Evolutionary conservation across 2,329 filamentous ascomycete species (phyloP).

Genomic region (Beauveria scarabaeidicola): DNA sequence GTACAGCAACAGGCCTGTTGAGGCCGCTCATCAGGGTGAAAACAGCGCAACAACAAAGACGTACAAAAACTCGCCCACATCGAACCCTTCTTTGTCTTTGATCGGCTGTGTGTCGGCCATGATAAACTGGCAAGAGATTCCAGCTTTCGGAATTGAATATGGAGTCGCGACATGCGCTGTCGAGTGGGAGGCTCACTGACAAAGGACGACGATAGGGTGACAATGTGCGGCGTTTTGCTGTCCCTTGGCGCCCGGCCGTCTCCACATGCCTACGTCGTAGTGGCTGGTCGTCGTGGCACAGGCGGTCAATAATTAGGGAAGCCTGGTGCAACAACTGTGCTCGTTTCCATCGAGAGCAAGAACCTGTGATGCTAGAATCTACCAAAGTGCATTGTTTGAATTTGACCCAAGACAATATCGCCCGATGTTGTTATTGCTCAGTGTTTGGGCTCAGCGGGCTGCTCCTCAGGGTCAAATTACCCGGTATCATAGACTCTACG

Average conservation of each 20-base stretch:
- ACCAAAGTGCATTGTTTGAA: too few relatives aligned
- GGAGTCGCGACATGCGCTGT: neutral
- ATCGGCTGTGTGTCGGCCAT: neutral
- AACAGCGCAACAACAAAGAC: neutral
- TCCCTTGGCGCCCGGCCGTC: too few relatives aligned
- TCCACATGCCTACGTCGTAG: too few relatives aligned
- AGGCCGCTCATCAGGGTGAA: neutral
- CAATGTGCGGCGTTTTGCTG: neutral
- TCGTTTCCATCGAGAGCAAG: too few relatives aligned
- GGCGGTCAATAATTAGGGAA: too few relatives aligned
- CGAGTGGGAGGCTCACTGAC: neutral
- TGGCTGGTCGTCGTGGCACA: too few relatives aligned
- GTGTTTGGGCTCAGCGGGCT: neutral
- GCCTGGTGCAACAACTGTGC: too few relatives aligned
- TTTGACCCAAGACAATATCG: neutral
- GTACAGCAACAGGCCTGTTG: neutral
- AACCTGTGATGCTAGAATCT: too few relatives aligned
- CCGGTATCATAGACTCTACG: too few relatives aligned
- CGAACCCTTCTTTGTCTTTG: conserved; percentile 6
- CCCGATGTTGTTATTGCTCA: neutral
- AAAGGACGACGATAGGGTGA: neutral
- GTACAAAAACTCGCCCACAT: conserved; percentile 9
- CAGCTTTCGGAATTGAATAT: neutral
- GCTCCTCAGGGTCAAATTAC: neutral
- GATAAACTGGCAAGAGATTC: neutral